Conservation (phyloP, 2,329 filamentous ascomycete genomes). For the Botrytis paeoniae region DNA sequence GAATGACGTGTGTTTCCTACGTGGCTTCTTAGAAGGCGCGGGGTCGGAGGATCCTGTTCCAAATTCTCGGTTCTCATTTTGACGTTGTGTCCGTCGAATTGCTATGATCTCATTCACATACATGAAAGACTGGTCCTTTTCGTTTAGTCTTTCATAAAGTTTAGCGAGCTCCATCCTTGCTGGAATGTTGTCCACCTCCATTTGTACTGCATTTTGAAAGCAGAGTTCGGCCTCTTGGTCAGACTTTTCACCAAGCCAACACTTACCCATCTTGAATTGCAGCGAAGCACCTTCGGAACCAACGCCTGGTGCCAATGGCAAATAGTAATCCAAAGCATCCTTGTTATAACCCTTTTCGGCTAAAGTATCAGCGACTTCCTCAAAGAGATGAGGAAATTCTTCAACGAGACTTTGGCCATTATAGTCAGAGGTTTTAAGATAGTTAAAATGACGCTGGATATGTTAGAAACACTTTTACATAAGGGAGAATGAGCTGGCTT, state of each 20-base stretch:
- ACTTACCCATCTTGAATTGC: slow-evolving; percentile 51
- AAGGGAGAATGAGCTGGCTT: slow-evolving; percentile 38
- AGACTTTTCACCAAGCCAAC: slow-evolving; percentile 63
- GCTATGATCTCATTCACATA: slow-evolving; percentile 73
- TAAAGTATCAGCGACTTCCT: slow-evolving; percentile 63
- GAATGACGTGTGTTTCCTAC: slow-evolving; percentile 1
- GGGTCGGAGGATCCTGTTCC: not conserved
- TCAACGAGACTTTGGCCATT: slow-evolving; percentile 50
- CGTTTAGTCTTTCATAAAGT: slow-evolving; percentile 74
- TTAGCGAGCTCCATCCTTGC: slow-evolving; percentile 77
- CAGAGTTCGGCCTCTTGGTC: slow-evolving; percentile 71
- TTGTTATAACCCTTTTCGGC: slow-evolving; percentile 48
- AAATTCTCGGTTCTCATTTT: slow-evolving; percentile 49
- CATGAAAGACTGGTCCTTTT: slow-evolving; percentile 72
- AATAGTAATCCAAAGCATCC: slow-evolving; percentile 57
- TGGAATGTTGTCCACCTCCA: slow-evolving; percentile 69
- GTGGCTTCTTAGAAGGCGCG: slow-evolving; percentile 19
- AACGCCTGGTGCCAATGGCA: slow-evolving; percentile 50
- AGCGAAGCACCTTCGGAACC: slow-evolving; percentile 48
- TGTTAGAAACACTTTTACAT: slow-evolving; percentile 22
- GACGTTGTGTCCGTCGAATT: slow-evolving; percentile 7
- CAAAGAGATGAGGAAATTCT: slow-evolving; percentile 76
- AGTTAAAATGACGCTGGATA: slow-evolving; percentile 60
- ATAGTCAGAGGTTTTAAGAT: slow-evolving; percentile 62
- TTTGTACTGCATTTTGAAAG: slow-evolving; percentile 70